Evolutionary conservation across 2,329 filamentous ascomycete genomes (phyloP), one percentile per base, ranked within the genome.

Genomic region (Aureobasidium pullulans): DNA sequence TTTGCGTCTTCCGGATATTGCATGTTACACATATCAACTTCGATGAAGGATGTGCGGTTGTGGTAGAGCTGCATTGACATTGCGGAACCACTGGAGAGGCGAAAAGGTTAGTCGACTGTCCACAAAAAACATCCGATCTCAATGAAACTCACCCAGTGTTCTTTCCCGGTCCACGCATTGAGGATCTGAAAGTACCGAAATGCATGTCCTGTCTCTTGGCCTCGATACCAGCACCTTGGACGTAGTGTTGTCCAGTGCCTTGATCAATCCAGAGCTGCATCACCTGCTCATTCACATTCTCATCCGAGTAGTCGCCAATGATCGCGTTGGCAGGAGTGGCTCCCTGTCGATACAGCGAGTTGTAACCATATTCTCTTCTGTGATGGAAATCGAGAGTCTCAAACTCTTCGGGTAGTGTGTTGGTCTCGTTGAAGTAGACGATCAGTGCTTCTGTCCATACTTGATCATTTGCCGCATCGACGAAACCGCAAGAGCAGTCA

Each of bases 401-500:
- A 59, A 79, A 76, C 6, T 69, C 60, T 3, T 64, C 57, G 13
- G 71, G 70, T 11, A 75, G 59, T 15, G 57, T 66, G 7, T 64
- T 64, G 2, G 77, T 76, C 61, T 80, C 78, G 63, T 80, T 80
- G 71, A 80, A 80, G 66, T 79, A 80, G 4, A 76, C 68, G 49
- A 80, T 76, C 29, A 77, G 71, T 7, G 74, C 74, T 46, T 80
- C 77, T 0, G 77, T 80, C 62, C 74, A 79, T 10, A 77, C 62
- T 16, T 71, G 64, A 8, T 70, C 64, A 2, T 72, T 73, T 7
- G 64, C 60, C 1, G 65, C 60, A 62, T 80, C 77, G 60, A 73
- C 72, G 60, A 75, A 80, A 11, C 78, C 78, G 63, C 78, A 80
- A 29, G 71, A 69, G 62, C 78, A 80, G 59, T 72, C 63, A 3